phyloP scores from a whole-genome alignment of 768 basidiomycete genomes.

The Suillus occidentalis region DNA sequence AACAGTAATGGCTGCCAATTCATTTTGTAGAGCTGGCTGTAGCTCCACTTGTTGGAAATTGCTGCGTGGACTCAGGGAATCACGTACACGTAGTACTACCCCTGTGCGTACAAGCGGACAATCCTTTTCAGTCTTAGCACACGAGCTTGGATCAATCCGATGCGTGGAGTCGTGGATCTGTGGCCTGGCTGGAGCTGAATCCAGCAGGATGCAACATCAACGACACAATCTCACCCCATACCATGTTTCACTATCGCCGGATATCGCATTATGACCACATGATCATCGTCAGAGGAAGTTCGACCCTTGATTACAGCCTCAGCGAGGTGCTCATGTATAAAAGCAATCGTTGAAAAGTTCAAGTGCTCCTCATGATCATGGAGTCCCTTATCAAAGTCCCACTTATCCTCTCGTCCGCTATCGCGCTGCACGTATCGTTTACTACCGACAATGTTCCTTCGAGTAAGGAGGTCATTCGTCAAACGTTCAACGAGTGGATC shows the following conservation, averaged over 20 bases:
- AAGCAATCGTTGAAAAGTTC: neutral
- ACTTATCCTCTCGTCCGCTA: conserved; percentile 40
- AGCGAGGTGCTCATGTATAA: neutral
- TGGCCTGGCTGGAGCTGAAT: neutral
- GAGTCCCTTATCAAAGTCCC: conserved; percentile 39
- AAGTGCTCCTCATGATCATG: conserved; percentile 15
- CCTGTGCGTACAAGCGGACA: neutral
- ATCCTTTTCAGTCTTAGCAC: neutral
- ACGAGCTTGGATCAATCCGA: neutral
- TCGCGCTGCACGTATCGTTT: conserved; percentile 40
- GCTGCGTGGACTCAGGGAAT: neutral
- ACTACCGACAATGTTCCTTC: conserved; percentile 49
- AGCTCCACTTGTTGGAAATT: no score
- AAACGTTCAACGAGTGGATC: neutral
- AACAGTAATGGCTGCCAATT: no score
- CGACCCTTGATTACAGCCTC: neutral
- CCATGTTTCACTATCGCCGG: neutral
- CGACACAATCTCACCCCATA: neutral
- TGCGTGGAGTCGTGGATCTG: neutral
- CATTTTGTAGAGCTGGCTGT: no score
- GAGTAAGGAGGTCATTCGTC: conserved; percentile 27
- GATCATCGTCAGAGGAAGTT: neutral
- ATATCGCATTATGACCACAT: neutral
- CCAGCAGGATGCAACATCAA: neutral
- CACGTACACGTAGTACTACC: neutral